Conservation (phyloP, 306 rosid genomes). For the Betula pendula region DNA sequence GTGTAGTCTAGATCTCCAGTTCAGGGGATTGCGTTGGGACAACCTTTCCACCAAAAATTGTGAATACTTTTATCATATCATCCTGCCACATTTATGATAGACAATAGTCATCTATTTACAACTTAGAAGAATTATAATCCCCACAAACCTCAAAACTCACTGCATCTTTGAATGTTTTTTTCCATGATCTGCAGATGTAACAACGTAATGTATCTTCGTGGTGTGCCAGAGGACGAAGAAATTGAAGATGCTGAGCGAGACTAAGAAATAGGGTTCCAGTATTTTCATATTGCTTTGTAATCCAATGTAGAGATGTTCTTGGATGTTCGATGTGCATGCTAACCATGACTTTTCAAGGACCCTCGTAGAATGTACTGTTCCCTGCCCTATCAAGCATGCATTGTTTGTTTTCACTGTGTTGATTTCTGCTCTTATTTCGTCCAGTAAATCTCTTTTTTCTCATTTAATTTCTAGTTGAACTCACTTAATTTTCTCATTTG, state of each 20-base stretch:
- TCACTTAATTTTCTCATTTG: no score
- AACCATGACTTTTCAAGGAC: no score
- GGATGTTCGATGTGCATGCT: no score
- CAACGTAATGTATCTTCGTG: conserved; percentile 95
- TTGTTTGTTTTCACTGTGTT: no score
- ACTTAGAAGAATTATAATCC: no score
- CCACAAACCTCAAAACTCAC: no score
- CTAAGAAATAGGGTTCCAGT: conserved; percentile 18
- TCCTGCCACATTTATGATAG: neutral
- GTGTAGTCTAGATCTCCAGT: neutral
- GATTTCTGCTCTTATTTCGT: no score
- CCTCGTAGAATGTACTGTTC: no score
- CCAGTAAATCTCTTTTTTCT: no score
- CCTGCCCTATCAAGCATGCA: no score
- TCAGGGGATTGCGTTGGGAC: neutral
- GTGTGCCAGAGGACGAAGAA: conserved; percentile 95
- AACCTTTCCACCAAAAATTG: neutral
- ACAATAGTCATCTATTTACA: neutral
- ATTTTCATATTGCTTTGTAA: neutral
- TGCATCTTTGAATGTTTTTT: neutral
- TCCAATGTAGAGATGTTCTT: no score
- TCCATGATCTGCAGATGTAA: conserved; percentile 63
- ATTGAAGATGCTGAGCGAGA: conserved; percentile 87
- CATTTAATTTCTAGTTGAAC: no score
- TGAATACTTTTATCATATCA: neutral